Base-by-base conservation (phyloP, 2,329 filamentous ascomycete genomes). In the Elsinoe fawcettii region DNA sequence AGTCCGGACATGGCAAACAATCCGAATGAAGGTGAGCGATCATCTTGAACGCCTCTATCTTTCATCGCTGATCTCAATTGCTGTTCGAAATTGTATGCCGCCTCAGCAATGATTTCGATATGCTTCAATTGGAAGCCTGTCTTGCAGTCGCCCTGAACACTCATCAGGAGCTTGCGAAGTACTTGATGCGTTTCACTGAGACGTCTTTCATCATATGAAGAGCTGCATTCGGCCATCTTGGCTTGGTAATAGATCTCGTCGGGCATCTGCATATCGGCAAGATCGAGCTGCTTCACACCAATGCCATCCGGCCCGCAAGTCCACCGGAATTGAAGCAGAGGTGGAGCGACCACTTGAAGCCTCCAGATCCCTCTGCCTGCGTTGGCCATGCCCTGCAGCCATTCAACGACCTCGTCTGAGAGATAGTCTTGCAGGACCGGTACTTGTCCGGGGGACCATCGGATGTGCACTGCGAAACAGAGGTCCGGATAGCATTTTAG, bases 171-270 rank as follows among this genome's bases (percentile, higher is more conserved):
- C 23, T 46, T 25, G 23, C 41, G 41, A 12, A 46, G 20, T 20
- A 46, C 18, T 12, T 18, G 20, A 25, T 46, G 41, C 8, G 41
- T 46, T 12, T 22, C 41, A 25, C 8, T 46, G 6, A 46, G 22
- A 12, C 41, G 41, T 5, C 16, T 14, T 14, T 23, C 41, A 11
- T 46, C 41, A n/a, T 46, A 46, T 20, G 22, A 46, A 11, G 18
- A 25, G 23, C 41, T 20, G 23, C 20, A 25, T 12, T 46, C 41
- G 5, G 41, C 20, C 18, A 46, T n/a, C 41, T 46, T 46, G 20
- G 41, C 41, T 9, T 46, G 41, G 22, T 46, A 46, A 18, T 46
- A 46, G 14, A 46, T 46, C 41, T 46, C 41, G 22, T 46, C 41
- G 3, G 41, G 41, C 41, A 46, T 46, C 8, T 46, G 41, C 9